Base-by-base conservation (phyloP, 768 basidiomycete genomes). In the Amanita fuliginea region DNA sequence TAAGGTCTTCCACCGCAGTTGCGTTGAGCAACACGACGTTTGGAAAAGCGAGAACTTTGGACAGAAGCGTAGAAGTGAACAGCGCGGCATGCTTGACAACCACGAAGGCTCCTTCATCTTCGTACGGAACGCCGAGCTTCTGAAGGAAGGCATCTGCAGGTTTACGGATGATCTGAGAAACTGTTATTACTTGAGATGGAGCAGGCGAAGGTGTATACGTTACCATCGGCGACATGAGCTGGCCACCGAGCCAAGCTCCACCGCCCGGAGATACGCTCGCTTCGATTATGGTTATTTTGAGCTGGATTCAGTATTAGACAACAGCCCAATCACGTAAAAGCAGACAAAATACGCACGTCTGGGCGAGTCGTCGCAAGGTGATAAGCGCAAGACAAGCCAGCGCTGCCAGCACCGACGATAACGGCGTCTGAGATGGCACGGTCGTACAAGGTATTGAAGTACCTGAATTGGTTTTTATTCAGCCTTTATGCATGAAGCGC, bases 21-120 rank as follows among this genome's bases (percentile, higher is more conserved):
- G 83, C 83, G 64, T 86, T 86, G 72, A 86, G 76, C 64, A 86
- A 63, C 28, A 81, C 76, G 44, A 86, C 81, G 56, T 86, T 86
- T 13, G 80, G 80, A 55, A 81, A 66, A 10, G 80, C 72, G 52
- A 86, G 76, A 48, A 86, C 82, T 42, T 77, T 76, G 50, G 82
- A 81, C 33, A 90, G 68, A 41, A 87, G 63, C 1, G 85, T 87
- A 11, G 83, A 80, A 2, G 86, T 90, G 72, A 88, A 88, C 53
- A 88, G 69, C 0, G 85, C 86, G 1, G 86, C 84, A 55, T 88
- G 86, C 61, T 86, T 85, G 56, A 90, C 85, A 53, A 90, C 80
- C 53, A 86, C 83, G 59, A 80, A 87, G 24, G 72, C 53, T 48
- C 84, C 85, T 61, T 87, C 85, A 60, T 87, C 86, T 55, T 88